Evolutionary conservation across 495 filamentous ascomycete genomes (phyloP), one percentile per base, ranked within the genome.

Genomic region (Rostrohypoxylon terebratum): DNA sequence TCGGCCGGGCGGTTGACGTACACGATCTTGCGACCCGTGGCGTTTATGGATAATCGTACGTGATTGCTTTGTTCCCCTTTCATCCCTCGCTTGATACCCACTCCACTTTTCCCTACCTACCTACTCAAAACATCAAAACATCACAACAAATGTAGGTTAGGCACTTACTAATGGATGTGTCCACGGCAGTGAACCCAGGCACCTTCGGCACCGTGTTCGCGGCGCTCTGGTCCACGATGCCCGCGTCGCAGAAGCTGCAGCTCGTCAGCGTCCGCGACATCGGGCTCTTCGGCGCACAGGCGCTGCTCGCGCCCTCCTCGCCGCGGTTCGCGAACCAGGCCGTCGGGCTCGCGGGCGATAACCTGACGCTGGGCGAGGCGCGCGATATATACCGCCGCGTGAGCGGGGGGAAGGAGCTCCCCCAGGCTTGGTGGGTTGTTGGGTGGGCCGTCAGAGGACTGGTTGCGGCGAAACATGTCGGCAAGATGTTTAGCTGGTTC

Each of bases 401-500:
- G 33, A 83, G 81, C 0, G 88, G 87, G 2, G 71, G 78, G 0
- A 1, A 2, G 51, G 65, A 81, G 45, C 59, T 90, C 28, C 88
- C 88, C 14, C 78, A 82, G 48, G 86, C 86, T 0, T 90, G 80
- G 71, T 68, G 73, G 0, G 55, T 87, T 8, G 60, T 85, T 0
- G 81, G 80, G 1, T 80, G 59, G 53, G 59, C 78, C 0, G 57
- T 84, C 11, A 75, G 86, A 80, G 83, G 79, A 76, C 66, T 77
- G 50, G 74, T 90, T 4, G 82, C 77, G 59, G 66, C 61, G 16
- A 82, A 75, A 57, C 87, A 93, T 7, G 23, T 91, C 16, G 83
- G 84, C 0, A 66, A 65, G 1, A 93, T 93, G 90, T 88, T 92
- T 64, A 73, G 75, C 36, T 93, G 85, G 83, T 92, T 93, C 62